Evolutionary conservation across 139 green algal genomes (phyloP).

Genomic region (Eudorina sp.): DNA sequence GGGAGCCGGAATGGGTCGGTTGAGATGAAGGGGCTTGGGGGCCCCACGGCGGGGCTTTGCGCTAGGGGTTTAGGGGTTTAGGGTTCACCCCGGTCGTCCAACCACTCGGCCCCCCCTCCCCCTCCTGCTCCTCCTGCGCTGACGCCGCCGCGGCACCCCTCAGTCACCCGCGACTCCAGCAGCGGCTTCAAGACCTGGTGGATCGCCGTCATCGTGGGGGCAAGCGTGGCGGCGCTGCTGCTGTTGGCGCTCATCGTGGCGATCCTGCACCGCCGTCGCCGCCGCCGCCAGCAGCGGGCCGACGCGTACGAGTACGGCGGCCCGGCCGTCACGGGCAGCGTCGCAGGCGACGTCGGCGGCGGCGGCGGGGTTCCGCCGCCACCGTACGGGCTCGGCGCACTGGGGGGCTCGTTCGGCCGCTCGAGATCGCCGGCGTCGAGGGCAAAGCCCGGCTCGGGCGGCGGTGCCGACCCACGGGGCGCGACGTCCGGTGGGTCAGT

Average conservation of each 20-base stretch:
- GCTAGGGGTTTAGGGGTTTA: too few relatives aligned
- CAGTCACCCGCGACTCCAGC: background rate
- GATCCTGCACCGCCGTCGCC: background rate
- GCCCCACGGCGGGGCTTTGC: too few relatives aligned
- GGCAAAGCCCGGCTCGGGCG: too few relatives aligned
- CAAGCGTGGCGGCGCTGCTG: slow-evolving; percentile 13
- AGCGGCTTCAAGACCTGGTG: slow-evolving; percentile 29
- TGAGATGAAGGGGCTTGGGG: too few relatives aligned
- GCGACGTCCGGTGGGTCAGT: background rate
- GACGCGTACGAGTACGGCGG: background rate
- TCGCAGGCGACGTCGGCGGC: background rate
- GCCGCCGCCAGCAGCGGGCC: background rate
- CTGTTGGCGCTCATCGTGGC: background rate
- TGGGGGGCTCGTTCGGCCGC: too few relatives aligned
- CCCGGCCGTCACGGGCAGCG: background rate
- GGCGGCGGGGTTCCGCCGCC: background rate
- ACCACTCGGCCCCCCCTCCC: too few relatives aligned
- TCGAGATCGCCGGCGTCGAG: too few relatives aligned
- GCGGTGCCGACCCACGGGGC: background rate
- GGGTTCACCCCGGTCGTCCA: too few relatives aligned
- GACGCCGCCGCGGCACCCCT: background rate
- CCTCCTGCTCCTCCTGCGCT: background rate
- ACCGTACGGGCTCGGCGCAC: too few relatives aligned
- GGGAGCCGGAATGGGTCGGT: too few relatives aligned
- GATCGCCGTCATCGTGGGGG: slow-evolving; percentile 24